phyloP scores from a whole-genome alignment of 164 flowering plant species.

The Chimonanthus salicifolius region DNA sequence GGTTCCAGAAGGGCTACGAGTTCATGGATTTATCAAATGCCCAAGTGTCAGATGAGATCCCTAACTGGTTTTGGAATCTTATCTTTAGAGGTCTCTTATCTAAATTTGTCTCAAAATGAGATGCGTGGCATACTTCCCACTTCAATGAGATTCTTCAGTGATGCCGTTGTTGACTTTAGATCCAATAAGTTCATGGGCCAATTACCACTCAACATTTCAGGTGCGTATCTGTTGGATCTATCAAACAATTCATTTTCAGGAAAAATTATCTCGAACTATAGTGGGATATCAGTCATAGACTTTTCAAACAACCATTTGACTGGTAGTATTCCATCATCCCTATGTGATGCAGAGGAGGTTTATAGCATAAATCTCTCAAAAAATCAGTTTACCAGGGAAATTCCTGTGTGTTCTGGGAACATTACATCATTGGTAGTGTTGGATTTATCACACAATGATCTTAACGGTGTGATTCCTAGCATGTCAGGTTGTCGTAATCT shows the following conservation, averaged over 20 bases:
- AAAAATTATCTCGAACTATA: too few species aligned
- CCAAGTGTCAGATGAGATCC: neutral
- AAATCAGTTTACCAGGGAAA: neutral
- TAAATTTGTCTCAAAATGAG: neutral
- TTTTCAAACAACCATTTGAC: neutral
- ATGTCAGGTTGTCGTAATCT: neutral
- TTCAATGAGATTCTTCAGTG: neutral
- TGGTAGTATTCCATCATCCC: neutral
- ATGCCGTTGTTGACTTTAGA: neutral
- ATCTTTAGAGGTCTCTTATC: rapidly evolving
- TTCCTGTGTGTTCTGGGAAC: neutral
- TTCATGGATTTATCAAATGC: neutral
- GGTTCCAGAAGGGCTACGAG: neutral
- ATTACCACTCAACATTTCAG: too few species aligned
- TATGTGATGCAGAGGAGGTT: neutral
- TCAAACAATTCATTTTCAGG: too few species aligned
- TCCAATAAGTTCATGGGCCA: too few species aligned
- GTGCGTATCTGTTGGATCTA: too few species aligned
- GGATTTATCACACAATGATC: neutral
- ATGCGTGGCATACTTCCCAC: neutral
- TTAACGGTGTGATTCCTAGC: neutral
- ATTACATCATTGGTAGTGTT: rapidly evolving
- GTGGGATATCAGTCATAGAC: too few species aligned
- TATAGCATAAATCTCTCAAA: neutral
- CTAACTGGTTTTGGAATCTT: neutral